A percentile compares a stretch with the other conserved stretches of the same genome.
These are phyloP conservation scores for Knoxia roxburghii DNA, from an alignment of 257 asterid genomes.

Conservation along the genomic window DNA sequence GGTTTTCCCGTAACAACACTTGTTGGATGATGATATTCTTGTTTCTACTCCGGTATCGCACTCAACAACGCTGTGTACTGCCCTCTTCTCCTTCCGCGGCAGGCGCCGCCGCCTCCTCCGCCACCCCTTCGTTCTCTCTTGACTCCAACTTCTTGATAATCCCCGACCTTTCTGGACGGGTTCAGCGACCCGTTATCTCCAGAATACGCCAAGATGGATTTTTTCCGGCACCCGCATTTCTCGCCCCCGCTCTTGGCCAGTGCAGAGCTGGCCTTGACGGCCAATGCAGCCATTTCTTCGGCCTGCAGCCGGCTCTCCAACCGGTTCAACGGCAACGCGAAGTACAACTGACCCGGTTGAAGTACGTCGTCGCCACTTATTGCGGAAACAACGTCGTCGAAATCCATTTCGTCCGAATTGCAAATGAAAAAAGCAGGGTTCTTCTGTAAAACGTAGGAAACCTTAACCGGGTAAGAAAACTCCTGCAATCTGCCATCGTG, in stretches of 20 bases:
- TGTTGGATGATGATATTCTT: too few relatives aligned
- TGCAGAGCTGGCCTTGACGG: conserved; percentile 90
- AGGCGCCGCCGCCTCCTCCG: conserved; percentile 19
- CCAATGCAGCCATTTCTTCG: conserved; percentile 98
- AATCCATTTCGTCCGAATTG: conserved; percentile 92
- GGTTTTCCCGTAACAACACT: too few relatives aligned
- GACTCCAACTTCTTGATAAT: conserved; percentile 15
- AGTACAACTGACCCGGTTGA: conserved; percentile 78
- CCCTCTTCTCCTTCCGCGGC: conserved; percentile 39
- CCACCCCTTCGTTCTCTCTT: conserved; percentile 21
- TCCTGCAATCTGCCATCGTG: conserved; percentile 80
- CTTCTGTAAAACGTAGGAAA: conserved; percentile 57
- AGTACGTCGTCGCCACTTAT: conserved; percentile 72
- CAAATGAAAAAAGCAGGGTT: conserved; percentile 67
- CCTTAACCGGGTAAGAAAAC: conserved; percentile 72
- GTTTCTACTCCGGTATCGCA: conserved; percentile 69
- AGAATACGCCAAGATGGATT: conserved; percentile 26
- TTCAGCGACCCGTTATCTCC: conserved; percentile 18
- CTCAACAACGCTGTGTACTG: conserved; percentile 43
- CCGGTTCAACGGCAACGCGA: conserved; percentile 66
- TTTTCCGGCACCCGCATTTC: conserved; percentile 56
- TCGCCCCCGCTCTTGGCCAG: conserved; percentile 46
- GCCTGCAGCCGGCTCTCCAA: conserved; percentile 56
- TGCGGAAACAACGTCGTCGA: conserved; percentile 64
- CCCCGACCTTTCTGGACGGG: conserved; percentile 28